Evolutionary conservation across 225 moss, liverwort and hornwort species (phyloP), one percentile per base, ranked within the genome.

Genomic region (Polytrichum commune): DNA sequence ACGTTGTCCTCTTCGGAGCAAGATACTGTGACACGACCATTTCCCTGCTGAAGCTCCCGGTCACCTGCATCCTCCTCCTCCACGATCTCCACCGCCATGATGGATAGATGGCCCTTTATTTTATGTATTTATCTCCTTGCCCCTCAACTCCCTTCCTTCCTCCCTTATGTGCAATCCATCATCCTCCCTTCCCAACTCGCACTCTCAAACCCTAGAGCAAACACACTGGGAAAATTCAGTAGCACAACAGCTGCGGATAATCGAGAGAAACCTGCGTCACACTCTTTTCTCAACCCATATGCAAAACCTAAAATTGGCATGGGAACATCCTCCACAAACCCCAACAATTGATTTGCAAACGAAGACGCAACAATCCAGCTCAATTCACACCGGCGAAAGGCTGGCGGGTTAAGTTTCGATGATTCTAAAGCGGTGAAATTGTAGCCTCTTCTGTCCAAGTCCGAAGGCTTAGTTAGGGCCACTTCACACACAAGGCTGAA

Each of bases 41-140:
- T 53, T 33, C 54, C 62, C 5, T 63, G 57, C 55, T 69, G 69
- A 2, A 66, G 38, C 22, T 29, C 16, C 60, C 53, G 60, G 8
- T 73, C 64, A 20, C 57, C 27, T 53, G 13, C 46, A 16, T 32
- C 56, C 5, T 26, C 71, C 8, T 85, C 81, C 56, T 74, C 76
- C 69, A 70, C 69, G 22, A 86, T 80, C 70, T 80, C 86, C 75
- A 78, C 70, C 67, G 67, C 76, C 79, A 85, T 82, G 71, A 29
- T 29, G 22, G 54, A 29, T 27, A 16, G 3, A 29, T 27, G 13
- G 46, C 13, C 46, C 46, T 46, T 46, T 46, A 46, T 46, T 65
- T 18, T 13, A 58, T 18, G 10, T 53, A 24, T 32, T 24, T n/a
- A 7, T 5, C 25, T 69, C 16, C 20, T 60, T 61, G 65, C 26